phyloP scores from a whole-genome alignment of 2,329 filamentous ascomycete genomes.

The Trichocomaceae sp. region DNA sequence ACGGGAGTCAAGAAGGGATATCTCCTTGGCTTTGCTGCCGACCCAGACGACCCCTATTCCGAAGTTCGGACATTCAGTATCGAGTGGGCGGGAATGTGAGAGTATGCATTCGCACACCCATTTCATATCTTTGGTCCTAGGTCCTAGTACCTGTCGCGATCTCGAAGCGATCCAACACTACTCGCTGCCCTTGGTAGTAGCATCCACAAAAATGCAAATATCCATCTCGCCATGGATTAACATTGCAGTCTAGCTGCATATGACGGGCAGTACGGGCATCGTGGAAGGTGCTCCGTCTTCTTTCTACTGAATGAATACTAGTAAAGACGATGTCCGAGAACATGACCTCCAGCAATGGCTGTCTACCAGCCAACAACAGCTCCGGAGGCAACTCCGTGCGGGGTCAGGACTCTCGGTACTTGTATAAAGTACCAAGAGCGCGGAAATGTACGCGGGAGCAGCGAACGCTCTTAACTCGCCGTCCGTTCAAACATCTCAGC shows the following conservation, averaged over 20 bases:
- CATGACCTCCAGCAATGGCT: not conserved
- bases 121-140: not conserved
- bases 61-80: slow-evolving; percentile 69
- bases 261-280: not conserved
- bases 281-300: too few species aligned
- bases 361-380: not conserved
- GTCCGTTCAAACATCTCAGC: too few species aligned
- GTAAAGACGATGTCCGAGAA: not conserved
- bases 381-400: too few species aligned
- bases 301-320: too few species aligned
- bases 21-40: slow-evolving; percentile 62
- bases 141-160: not conserved
- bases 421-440: not conserved
- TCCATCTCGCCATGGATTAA: not conserved
- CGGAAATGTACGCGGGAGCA: not conserved
- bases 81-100: slow-evolving; percentile 90
- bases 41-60: slow-evolving; percentile 27
- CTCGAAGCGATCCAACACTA: not conserved
- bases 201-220: not conserved
- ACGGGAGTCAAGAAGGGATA: slow-evolving; percentile 97
- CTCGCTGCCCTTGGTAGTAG: not conserved
- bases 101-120: not conserved
- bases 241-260: too few species aligned
- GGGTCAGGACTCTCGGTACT: not conserved
- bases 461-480: not conserved